Conservation (phyloP, 2,329 filamentous ascomycete genomes). For the Ophiostoma sp. region DNA sequence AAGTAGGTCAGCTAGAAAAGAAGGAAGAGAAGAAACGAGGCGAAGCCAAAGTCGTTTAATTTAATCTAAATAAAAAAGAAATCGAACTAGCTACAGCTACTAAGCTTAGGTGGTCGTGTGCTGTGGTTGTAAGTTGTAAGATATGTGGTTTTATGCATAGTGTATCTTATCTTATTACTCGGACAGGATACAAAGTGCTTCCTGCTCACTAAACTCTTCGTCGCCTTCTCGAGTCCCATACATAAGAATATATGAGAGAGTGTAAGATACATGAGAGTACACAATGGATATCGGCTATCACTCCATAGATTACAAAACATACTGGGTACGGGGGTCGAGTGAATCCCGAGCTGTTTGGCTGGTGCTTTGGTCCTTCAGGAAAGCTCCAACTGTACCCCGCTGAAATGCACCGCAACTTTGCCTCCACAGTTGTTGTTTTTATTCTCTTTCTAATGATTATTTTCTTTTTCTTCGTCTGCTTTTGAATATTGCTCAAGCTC, state of each 20-base stretch:
- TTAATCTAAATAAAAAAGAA: neutral
- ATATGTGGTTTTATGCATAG: no score
- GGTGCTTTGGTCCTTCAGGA: slow-evolving; percentile 2
- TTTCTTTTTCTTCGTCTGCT: neutral
- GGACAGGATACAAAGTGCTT: no score
- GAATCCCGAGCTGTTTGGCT: neutral
- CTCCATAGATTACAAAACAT: neutral
- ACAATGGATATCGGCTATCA: no score
- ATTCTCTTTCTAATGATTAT: neutral
- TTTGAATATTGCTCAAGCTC: no score
- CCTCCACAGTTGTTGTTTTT: neutral
- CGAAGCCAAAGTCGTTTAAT: neutral
- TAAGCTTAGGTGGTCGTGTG: neutral
- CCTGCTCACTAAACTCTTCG: no score
- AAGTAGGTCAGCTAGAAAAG: neutral
- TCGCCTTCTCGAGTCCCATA: no score
- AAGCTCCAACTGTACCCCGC: slow-evolving; percentile 9
- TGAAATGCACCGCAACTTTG: neutral
- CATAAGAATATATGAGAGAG: no score
- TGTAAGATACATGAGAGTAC: no score
- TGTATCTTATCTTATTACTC: no score
- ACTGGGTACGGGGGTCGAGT: neutral
- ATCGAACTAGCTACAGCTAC: neutral
- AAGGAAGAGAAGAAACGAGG: neutral
- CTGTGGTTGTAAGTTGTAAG: neutral